Evolutionary conservation across 768 basidiomycete genomes (phyloP).

Genomic region (Tylopilus sp.): DNA sequence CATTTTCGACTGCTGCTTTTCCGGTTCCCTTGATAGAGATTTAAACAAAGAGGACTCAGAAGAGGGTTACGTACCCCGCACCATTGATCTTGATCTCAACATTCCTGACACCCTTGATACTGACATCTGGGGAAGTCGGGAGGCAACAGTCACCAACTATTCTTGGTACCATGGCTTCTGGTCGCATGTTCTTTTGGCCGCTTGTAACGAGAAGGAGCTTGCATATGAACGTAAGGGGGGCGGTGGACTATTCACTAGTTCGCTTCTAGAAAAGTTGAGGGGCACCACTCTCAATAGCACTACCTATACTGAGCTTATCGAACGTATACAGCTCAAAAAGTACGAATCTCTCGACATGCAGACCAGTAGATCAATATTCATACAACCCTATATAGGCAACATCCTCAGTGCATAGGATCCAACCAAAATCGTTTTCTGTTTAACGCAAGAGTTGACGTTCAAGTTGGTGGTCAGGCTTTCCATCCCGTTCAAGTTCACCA

Average conservation of each 20-base stretch:
- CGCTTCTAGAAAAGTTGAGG: slow-evolving; percentile 17
- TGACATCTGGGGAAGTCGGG: slow-evolving; percentile 20
- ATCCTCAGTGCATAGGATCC: slow-evolving; percentile 30
- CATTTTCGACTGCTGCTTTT: slow-evolving; percentile 46
- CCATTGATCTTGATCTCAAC: not conserved
- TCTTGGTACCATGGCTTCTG: slow-evolving; percentile 30
- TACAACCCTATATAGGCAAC: slow-evolving; percentile 16
- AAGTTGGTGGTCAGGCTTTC: too few species aligned
- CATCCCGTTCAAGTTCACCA: slow-evolving; percentile 7
- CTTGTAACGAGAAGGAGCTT: slow-evolving; percentile 36
- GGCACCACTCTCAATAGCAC: slow-evolving; percentile 7
- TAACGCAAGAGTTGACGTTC: slow-evolving; percentile 16
- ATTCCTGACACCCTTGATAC: slow-evolving; percentile 24
- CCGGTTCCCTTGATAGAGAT: slow-evolving; percentile 26
- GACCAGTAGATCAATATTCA: not conserved
- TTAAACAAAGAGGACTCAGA: too few species aligned
- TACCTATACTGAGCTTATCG: slow-evolving; percentile 25
- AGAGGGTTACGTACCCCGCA: slow-evolving; percentile 6
- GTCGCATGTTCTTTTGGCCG: slow-evolving; percentile 43
- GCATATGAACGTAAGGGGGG: slow-evolving; percentile 26
- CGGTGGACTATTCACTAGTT: slow-evolving; percentile 27
- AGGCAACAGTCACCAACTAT: slow-evolving; percentile 7
- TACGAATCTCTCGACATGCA: not conserved
- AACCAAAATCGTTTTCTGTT: slow-evolving; percentile 15
- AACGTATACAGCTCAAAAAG: slow-evolving; percentile 14